Percentiles rank a stretch among this genome's conserved stretches.
These are phyloP conservation scores for Agrocybe pediades DNA, from an alignment of 768 basidiomycete genomes.

Conservation along the genomic window DNA sequence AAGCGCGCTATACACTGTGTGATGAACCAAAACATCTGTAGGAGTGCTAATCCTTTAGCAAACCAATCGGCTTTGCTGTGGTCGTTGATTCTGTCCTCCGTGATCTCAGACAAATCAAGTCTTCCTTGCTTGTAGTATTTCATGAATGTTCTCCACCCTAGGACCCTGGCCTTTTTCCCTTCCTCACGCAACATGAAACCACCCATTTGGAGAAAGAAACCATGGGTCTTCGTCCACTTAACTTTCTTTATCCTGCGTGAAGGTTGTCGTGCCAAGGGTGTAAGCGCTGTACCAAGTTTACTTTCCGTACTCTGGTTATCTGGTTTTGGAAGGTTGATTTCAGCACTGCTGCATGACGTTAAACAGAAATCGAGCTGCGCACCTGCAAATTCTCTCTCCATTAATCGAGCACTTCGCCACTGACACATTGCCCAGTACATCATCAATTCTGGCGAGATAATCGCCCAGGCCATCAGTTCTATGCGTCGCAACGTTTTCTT, in stretches of 20 bases:
- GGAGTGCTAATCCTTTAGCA: background rate
- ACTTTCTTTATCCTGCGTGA: background rate
- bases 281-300: too few species aligned
- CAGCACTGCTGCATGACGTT: background rate
- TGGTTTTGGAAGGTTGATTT: too few species aligned
- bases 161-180: background rate
- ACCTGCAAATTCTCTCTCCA: background rate
- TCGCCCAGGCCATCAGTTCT: background rate
- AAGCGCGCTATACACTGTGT: background rate
- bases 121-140: background rate
- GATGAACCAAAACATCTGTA: background rate
- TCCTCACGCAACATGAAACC: background rate
- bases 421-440: slow-evolving; percentile 2
- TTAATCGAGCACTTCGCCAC: background rate
- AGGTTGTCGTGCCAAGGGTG: too few species aligned
- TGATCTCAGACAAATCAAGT: background rate
- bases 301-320: too few species aligned
- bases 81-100: background rate
- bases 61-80: background rate
- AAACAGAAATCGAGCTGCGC: background rate
- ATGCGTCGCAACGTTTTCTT: background rate
- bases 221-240: background rate
- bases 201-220: slow-evolving; percentile 1
- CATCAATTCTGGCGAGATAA: background rate
- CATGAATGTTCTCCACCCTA: background rate